Conservation (phyloP, 2,329 filamentous ascomycete species). For the Fusarium sterilihyphosum region DNA sequence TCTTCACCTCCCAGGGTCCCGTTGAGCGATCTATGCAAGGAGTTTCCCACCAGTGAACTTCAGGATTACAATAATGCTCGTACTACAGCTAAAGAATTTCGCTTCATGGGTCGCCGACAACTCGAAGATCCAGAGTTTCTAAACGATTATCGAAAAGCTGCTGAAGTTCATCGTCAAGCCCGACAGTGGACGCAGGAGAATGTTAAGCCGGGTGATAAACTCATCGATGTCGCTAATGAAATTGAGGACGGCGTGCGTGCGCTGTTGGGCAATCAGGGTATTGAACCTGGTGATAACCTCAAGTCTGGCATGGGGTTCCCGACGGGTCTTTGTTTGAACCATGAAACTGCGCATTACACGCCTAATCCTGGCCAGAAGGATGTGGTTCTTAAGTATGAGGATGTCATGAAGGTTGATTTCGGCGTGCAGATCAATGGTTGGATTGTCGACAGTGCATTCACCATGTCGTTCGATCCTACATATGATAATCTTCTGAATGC, state of each 20-base stretch:
- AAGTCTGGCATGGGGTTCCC: slow-evolving; percentile 85
- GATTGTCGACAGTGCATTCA: slow-evolving; percentile 83
- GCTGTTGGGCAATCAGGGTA: slow-evolving; percentile 76
- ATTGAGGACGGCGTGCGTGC: slow-evolving; percentile 83
- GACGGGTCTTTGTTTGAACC: slow-evolving; percentile 81
- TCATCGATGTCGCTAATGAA: slow-evolving; percentile 81
- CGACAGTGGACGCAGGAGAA: slow-evolving; percentile 80
- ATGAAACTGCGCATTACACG: slow-evolving; percentile 83
- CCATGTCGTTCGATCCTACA: slow-evolving; percentile 74
- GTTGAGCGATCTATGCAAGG: slow-evolving; percentile 44
- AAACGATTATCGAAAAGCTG: slow-evolving; percentile 79
- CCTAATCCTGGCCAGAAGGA: slow-evolving; percentile 82
- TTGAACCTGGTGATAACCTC: slow-evolving; percentile 78
- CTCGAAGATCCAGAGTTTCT: slow-evolving; percentile 63
- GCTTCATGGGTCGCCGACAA: slow-evolving; percentile 33
- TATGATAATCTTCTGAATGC: slow-evolving; percentile 78
- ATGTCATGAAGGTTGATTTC: slow-evolving; percentile 83
- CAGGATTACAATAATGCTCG: slow-evolving; percentile 42
- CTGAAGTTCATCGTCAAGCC: slow-evolving; percentile 84
- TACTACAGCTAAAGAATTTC: slow-evolving; percentile 41
- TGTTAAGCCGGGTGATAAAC: slow-evolving; percentile 79
- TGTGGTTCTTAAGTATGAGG: slow-evolving; percentile 70
- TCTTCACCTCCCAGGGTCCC: slow-evolving; percentile 49
- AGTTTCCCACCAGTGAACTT: slow-evolving; percentile 45
- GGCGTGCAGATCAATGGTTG: slow-evolving; percentile 80